phyloP scores from a whole-genome alignment of 768 basidiomycete genomes.

The Hysterangium stoloniferum region DNA sequence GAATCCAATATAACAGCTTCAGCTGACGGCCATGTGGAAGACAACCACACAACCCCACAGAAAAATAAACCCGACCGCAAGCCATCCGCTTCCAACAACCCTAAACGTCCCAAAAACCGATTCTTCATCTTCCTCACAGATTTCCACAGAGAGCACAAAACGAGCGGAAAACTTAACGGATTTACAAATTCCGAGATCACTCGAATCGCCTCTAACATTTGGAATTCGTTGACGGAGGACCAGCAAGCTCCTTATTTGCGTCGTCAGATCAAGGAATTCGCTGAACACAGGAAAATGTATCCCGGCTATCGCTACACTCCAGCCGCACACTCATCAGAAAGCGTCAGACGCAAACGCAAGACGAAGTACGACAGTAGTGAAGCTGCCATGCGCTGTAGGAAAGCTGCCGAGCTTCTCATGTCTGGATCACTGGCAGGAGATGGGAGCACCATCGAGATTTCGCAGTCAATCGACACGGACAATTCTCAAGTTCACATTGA shows the following conservation, averaged over 20 bases:
- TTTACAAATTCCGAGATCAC: constrained; percentile 68
- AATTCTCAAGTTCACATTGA: too few species aligned
- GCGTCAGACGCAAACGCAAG: neutral
- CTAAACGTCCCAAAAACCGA: constrained; percentile 32
- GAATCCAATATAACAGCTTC: too few species aligned
- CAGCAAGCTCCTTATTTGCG: constrained; percentile 40
- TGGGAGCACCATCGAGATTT: too few species aligned
- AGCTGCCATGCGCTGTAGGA: constrained; percentile 33
- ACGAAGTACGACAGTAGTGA: constrained; percentile 14
- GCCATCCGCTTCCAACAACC: neutral
- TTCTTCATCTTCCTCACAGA: constrained; percentile 32
- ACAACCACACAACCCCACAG: too few species aligned
- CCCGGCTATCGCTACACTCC: constrained; percentile 61
- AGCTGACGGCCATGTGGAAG: too few species aligned
- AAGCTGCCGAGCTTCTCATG: constrained; percentile 29
- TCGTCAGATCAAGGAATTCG: constrained; percentile 39
- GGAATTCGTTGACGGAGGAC: constrained; percentile 46
- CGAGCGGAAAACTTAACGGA: constrained; percentile 31
- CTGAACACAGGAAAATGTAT: constrained; percentile 39
- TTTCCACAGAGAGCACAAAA: constrained; percentile 28
- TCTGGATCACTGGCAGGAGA: too few species aligned
- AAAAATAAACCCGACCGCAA: too few species aligned
- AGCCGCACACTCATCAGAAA: constrained; percentile 27
- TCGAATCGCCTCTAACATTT: constrained; percentile 58
- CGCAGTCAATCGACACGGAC: too few species aligned